Evolutionary conservation across 2,329 filamentous ascomycete genomes (phyloP).

Genomic region (Ophiostoma sp.): DNA sequence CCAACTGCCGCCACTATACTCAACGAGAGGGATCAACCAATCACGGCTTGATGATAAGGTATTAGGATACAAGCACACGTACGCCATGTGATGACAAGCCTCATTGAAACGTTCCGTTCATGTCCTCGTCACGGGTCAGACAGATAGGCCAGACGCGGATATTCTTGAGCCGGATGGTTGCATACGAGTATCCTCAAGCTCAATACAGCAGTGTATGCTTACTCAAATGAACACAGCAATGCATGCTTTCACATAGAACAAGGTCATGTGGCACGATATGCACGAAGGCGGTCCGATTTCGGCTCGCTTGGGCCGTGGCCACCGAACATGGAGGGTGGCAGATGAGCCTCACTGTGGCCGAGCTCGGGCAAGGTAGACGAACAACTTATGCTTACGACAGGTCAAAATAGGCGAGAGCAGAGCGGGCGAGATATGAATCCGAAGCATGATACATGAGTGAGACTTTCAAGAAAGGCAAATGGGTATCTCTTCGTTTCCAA

Average conservation of each 20-base stretch:
- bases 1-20: no score
- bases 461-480: no score
- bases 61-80: background rate
- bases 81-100: background rate
- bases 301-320: background rate
- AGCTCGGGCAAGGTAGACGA: background rate
- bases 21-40: no score
- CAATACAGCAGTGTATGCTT: no score
- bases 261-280: background rate
- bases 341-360: background rate
- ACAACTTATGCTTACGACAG: no score
- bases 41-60: no score
- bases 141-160: background rate
- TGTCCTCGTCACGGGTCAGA: background rate
- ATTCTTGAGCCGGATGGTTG: background rate
- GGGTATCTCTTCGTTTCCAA: no score
- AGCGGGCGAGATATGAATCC: no score
- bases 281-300: background rate
- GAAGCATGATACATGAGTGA: no score
- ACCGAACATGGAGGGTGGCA: background rate
- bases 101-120: background rate
- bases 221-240: no score
- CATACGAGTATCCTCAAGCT: background rate
- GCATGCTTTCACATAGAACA: background rate
- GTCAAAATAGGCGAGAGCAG: no score